Evolutionary conservation across 495 filamentous ascomycete genomes (phyloP), one percentile per base, ranked within the genome.

Genomic region (Margaritispora aquatica): DNA sequence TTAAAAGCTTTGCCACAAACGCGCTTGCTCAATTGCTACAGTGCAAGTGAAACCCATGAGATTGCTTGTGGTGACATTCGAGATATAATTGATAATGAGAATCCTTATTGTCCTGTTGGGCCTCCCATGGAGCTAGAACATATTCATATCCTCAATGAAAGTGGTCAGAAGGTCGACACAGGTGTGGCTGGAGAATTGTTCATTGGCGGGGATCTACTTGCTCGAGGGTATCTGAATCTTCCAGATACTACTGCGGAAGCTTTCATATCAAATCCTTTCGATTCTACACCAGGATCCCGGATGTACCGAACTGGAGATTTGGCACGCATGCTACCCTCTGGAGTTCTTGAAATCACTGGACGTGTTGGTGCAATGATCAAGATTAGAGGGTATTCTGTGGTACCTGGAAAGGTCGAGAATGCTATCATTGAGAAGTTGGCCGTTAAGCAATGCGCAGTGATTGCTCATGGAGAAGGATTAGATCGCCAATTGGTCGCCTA

Each of bases 291-390:
- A 1, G 73, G 65, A 63, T 82, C 54, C 29, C 75, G 77, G 22
- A 80, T 89, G 67, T 90, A 90, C 63, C 76, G 81, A 26, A 92
- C 88, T 1, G 88, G 88, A 11, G 88, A 92, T 67, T 75, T 80
- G 54, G 88, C 85, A 10, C 74, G 83, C 22, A 71, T 87, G 61
- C 73, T 86, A 2, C 75, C 79, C 1, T 81, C 83, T 17, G 87
- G 87, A 7, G 69, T 76, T 8, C 68, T 92, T 1, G 86, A 90
- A 62, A 89, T 87, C 65, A 84, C 86, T 7, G 88, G 88, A 23
- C 84, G 88, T 22, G 82, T 90, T 8, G 81, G 81, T 17, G 80
- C 78, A 29, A 86, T 88, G 71, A 80, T 89, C 15, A 89, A 89
- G 60, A 68, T 88, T 2, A 71, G 84, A 60, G 86, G 86, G 2